These are phyloP conservation scores for Colletotrichum endophyticum DNA, from an alignment of 2,329 filamentous ascomycete genomes.

Conservation along the genomic window DNA sequence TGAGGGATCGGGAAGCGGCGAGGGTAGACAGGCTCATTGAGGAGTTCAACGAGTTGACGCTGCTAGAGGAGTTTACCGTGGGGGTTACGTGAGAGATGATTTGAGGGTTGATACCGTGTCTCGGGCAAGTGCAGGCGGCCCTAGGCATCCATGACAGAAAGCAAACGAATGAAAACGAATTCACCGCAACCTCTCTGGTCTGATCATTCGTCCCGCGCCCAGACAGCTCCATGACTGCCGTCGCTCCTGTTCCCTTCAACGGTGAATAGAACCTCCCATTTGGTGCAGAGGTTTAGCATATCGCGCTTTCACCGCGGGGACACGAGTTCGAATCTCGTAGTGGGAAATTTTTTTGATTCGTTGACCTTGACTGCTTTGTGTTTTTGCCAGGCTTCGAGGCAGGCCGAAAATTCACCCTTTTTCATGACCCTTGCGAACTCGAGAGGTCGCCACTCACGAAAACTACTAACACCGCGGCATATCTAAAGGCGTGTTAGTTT, in stretches of 20 bases:
- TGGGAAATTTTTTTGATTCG: not conserved
- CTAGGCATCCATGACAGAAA: not conserved
- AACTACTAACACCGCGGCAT: constrained; percentile 18
- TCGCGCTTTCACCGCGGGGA: not conserved
- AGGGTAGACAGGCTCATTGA: constrained; percentile 35
- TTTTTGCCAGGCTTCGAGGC: not conserved
- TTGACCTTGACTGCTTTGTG: not conserved
- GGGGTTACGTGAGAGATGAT: not conserved
- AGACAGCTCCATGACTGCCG: not conserved
- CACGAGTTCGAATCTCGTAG: not conserved
- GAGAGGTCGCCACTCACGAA: constrained; percentile 1
- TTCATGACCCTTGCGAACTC: not conserved
- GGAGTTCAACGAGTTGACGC: constrained; percentile 31
- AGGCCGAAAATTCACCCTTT: not conserved
- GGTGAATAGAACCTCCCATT: not conserved
- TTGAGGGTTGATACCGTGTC: not conserved
- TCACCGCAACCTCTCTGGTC: not conserved
- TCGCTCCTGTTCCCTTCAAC: not conserved
- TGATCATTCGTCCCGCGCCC: not conserved
- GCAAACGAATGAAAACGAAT: not conserved
- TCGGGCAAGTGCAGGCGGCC: not conserved
- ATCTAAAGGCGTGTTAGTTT: not conserved
- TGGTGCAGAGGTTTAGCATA: not conserved
- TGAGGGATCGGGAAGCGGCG: constrained; percentile 36
- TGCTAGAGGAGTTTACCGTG: constrained; percentile 11